Conservation (phyloP, 345 rosid genomes). For the Gossypium stocksii region DNA sequence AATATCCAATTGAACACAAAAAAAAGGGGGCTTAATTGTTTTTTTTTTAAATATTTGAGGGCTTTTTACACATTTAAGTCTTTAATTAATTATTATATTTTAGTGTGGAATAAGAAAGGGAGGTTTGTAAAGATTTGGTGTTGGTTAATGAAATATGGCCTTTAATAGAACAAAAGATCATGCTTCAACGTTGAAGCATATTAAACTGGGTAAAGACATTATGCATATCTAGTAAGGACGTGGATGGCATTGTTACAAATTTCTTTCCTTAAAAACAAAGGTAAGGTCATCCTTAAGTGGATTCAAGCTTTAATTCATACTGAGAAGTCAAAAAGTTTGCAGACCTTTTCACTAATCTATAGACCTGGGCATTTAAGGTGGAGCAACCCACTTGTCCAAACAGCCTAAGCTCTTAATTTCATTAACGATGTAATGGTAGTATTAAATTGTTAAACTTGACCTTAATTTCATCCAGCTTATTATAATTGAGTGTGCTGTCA, state of each 20-base stretch:
- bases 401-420: too few relatives aligned
- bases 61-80: accelerated
- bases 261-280: background rate
- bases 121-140: background rate
- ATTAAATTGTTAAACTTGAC: too few relatives aligned
- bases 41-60: too few relatives aligned
- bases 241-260: background rate
- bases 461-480: too few relatives aligned
- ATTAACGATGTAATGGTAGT: too few relatives aligned
- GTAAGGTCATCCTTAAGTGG: background rate
- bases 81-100: too few relatives aligned
- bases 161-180: background rate
- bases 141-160: background rate
- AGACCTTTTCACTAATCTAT: background rate
- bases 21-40: too few relatives aligned
- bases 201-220: background rate
- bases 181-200: background rate
- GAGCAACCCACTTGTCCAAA: too few relatives aligned
- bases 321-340: background rate
- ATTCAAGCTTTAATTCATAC: background rate
- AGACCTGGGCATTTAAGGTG: background rate
- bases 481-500: background rate
- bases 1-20: too few relatives aligned
- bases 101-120: background rate
- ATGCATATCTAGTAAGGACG: background rate